Evolutionary conservation across 2,329 filamentous ascomycete genomes (phyloP), one percentile per base, ranked within the genome.

Genomic region (Thielaviopsis euricoi): DNA sequence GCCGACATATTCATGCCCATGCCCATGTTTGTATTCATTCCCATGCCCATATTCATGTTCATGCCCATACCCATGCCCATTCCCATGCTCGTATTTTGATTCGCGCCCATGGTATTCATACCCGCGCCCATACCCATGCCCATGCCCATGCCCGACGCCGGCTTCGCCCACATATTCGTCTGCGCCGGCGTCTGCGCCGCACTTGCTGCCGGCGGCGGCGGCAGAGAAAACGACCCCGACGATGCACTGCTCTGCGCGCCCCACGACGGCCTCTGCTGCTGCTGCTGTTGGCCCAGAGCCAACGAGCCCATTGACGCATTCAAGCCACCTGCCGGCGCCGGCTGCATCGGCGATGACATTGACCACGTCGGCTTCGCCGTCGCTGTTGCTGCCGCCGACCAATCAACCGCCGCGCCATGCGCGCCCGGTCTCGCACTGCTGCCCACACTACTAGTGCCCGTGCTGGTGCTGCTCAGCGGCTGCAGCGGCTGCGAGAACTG

Each of bases 401-500:
- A 52, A 21, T 29, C 13, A 10, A 53, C 49, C 37, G 49, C 49
- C 29, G 9, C 9, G 29, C 29, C 29, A 9, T 9, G 25, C 25
- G 25, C n/a, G n/a, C n/a, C n/a, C n/a, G n/a, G n/a, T n/a, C n/a
- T n/a, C n/a, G n/a, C n/a, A n/a, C n/a, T n/a, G n/a, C n/a, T n/a
- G n/a, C n/a, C n/a, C n/a, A n/a, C n/a, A n/a, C n/a, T n/a, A n/a
- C n/a, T n/a, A n/a, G n/a, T n/a, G n/a, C n/a, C n/a, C n/a, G n/a
- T n/a, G n/a, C n/a, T n/a, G n/a, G n/a, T n/a, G n/a, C n/a, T 29
- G 37, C 63, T 65, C 21, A 67, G 67, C 1, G 78, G 76, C 57
- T 78, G 78, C 29, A 82, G 67, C 0, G 81, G 81, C 61, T 83
- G 75, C 1, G 81, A 83, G 65, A 76, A 84, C 66, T 85, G 81